Conservation (phyloP, 306 rosid genomes). For the Abrus precatorius region DNA sequence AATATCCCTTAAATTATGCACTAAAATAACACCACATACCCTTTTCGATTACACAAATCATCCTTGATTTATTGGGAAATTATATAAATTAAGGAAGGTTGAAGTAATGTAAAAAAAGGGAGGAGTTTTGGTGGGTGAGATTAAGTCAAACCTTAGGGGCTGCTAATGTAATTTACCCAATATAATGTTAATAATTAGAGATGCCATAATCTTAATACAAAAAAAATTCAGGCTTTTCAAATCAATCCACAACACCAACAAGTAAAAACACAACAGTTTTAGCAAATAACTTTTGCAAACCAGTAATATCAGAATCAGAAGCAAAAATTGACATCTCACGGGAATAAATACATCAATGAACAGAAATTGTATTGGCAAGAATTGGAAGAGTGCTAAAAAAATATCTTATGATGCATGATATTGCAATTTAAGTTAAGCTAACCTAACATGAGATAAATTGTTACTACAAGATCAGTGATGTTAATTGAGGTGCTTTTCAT, state of each 20-base stretch:
- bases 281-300: constrained; percentile 20
- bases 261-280: neutral
- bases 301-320: constrained; percentile 5
- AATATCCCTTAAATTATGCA: too few species aligned
- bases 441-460: constrained; percentile 8
- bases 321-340: neutral
- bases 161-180: too few species aligned
- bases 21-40: too few species aligned
- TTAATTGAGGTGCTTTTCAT: neutral
- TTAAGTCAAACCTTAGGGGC: too few species aligned
- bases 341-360: neutral
- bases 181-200: neutral
- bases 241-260: neutral
- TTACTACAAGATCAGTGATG: neutral
- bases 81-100: too few species aligned
- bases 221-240: constrained; percentile 9
- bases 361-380: neutral
- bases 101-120: too few species aligned
- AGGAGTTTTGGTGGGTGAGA: too few species aligned
- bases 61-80: too few species aligned
- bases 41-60: too few species aligned
- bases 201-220: neutral
- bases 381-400: neutral
- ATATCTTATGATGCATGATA: neutral
- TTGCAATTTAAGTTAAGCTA: neutral